phyloP scores from a whole-genome alignment of 352 stramenopile genomes.

The Pythium rhizo-oryzae region DNA sequence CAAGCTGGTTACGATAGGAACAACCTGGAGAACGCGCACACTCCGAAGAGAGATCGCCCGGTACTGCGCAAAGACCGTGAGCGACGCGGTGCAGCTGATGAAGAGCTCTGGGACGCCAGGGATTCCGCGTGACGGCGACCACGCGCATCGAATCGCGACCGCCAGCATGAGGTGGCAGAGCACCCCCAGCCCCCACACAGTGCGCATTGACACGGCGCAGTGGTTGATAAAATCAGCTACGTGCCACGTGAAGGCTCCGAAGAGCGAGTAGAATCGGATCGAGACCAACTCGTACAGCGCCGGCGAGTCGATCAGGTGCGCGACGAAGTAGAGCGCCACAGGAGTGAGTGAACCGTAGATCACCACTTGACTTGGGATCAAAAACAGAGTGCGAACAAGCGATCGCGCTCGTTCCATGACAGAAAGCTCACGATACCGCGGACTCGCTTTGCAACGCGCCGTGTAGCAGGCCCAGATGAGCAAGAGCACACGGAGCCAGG shows the following conservation, averaged over 20 bases:
- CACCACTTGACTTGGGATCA: background rate
- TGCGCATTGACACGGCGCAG: constrained; percentile 34
- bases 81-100: constrained; percentile 24
- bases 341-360: constrained; percentile 23
- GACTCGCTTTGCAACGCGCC: background rate
- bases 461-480: constrained; percentile 1
- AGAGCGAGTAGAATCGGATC: constrained; percentile 23
- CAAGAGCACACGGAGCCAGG: constrained; percentile 7
- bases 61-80: constrained; percentile 20
- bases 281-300: constrained; percentile 28
- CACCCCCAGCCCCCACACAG: constrained; percentile 30
- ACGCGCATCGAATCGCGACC: constrained; percentile 9
- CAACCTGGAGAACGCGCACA: constrained; percentile 3
- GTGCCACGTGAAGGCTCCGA: constrained; percentile 3
- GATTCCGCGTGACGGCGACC: constrained; percentile 21
- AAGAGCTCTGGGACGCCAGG: constrained; percentile 26
- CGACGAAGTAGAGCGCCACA: constrained; percentile 34
- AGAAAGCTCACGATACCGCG: background rate
- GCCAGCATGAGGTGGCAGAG: constrained; percentile 10
- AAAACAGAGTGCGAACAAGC: constrained; percentile 5
- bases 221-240: background rate
- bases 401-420: background rate
- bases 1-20: constrained; percentile 1
- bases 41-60: constrained; percentile 1
- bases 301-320: constrained; percentile 34